Evolutionary conservation across 208 protist genomes (phyloP), one percentile per base, ranked within the genome.

Genomic region (Acanthamoeba triangularis): DNA sequence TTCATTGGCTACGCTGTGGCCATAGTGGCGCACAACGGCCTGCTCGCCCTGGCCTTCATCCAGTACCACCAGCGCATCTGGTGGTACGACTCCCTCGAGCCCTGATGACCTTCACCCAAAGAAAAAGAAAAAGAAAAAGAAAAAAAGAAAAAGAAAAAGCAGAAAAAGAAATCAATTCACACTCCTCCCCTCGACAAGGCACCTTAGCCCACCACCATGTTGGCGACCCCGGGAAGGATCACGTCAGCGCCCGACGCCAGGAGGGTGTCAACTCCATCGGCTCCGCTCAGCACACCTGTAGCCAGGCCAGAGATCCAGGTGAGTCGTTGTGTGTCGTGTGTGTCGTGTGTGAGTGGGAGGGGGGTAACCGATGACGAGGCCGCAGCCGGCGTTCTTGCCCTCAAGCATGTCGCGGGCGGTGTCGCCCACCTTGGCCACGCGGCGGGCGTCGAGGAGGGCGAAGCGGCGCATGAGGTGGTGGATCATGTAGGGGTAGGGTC

Each of bases 371-470:
- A 85, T 85, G 33, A 96, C 93, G 37, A 94, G 82, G 20, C 90
- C 90, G 74, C 90, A 95, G n/a, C 95, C 95, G 16, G 95, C 95
- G 61, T 93, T 72, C 52, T 52, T 74, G 84, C 95, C 95, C 52
- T 96, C 95, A 10, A 94, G 82, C 30, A 96, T 88, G 80, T 96
- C 95, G 5, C 95, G 44, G 10, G 61, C 95, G 20, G 95, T 96
- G 54, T 96, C 95, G n/a, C 95, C 95, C 93, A 96, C 92, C 65
- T 96, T 96, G 41, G 76, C 94, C 20, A 96, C 95, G 13, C 61
- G 33, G 10, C 82, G 78, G 49, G 65, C 92, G 28, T 88, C 52
- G 28, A 85, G 11, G 25, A 96, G 37, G 3, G 25, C 78, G 49
- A 93, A 87, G 94, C 61, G 76, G 28, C 94, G 93, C 95, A 96